These are phyloP conservation scores for Verticillium isaacii DNA, from an alignment of 2,329 filamentous ascomycete genomes.

Conservation along the genomic window DNA sequence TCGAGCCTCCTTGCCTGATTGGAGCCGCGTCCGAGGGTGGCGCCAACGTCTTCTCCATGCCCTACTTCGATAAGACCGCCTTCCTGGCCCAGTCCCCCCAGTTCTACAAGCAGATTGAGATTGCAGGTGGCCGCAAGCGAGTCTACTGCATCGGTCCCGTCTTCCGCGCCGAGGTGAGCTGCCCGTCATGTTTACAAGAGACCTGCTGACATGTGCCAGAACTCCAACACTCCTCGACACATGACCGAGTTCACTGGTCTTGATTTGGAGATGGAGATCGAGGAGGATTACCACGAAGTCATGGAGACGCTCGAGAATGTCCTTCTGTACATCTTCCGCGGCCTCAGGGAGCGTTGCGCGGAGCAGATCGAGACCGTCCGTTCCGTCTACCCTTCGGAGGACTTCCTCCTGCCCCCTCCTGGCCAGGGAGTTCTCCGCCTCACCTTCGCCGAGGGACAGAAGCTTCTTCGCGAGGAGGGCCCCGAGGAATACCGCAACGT, in stretches of 20 bases:
- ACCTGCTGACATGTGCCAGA: constrained; percentile 19
- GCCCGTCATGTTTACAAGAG: neutral
- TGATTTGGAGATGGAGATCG: constrained; percentile 86
- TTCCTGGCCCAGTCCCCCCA: constrained; percentile 78
- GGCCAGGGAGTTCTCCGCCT: constrained; percentile 74
- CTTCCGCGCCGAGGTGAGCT: constrained; percentile 66
- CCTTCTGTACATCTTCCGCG: constrained; percentile 74
- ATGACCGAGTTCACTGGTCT: constrained; percentile 88
- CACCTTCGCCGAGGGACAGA: constrained; percentile 73
- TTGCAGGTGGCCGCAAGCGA: constrained; percentile 71
- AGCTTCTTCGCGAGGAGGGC: constrained; percentile 71
- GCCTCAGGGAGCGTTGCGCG: constrained; percentile 58
- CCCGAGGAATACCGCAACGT: constrained; percentile 63
- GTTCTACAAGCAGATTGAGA: constrained; percentile 85
- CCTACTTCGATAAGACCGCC: constrained; percentile 83
- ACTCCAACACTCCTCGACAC: constrained; percentile 78
- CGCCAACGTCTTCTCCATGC: constrained; percentile 82
- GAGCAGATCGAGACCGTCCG: constrained; percentile 70
- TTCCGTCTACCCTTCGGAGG: constrained; percentile 69
- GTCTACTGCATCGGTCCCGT: constrained; percentile 78
- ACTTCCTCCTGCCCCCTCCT: constrained; percentile 68
- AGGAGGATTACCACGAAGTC: constrained; percentile 73
- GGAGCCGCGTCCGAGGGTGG: constrained; percentile 91
- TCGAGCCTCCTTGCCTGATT: constrained; percentile 86
- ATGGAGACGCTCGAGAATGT: constrained; percentile 67